phyloP scores from a whole-genome alignment of 306 rosid species.

The Malus asiatica region DNA sequence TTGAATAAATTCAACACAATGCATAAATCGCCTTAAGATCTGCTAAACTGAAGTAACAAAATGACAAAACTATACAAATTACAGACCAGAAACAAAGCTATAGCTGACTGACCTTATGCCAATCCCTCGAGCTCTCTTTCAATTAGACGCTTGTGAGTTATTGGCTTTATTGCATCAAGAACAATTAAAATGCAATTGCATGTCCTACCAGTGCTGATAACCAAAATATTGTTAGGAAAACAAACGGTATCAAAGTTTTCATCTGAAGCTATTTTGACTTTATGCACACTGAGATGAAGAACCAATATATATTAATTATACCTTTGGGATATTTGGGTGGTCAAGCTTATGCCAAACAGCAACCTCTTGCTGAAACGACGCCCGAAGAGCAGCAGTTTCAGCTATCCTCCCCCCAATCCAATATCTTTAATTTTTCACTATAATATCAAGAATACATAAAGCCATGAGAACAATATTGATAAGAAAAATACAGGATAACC shows the following conservation, averaged over 20 bases:
- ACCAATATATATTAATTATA: not conserved
- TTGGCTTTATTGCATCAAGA: conserved; percentile 97
- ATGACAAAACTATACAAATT: not conserved
- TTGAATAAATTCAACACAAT: not conserved
- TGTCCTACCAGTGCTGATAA: conserved; percentile 64
- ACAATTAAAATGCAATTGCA: conserved; percentile 95
- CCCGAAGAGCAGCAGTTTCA: conserved; percentile 38
- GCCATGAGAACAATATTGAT: not conserved
- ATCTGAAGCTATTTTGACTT: not conserved
- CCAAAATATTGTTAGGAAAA: not conserved
- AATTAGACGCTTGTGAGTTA: conserved; percentile 90
- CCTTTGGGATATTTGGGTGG: conserved; percentile 64
- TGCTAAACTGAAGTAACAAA: not conserved
- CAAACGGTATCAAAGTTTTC: not conserved
- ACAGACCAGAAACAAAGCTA: conserved; percentile 6
- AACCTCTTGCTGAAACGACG: conserved; percentile 50
- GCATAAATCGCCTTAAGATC: not conserved
- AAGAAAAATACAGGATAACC: not conserved
- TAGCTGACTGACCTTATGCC: conserved; percentile 68
- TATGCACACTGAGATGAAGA: not conserved
- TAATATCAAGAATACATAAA: conserved; percentile 13
- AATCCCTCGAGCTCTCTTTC: conserved; percentile 98
- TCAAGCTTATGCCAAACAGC: conserved; percentile 60
- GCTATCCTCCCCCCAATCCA: conserved; percentile 53
- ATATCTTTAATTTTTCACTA: conserved; percentile 33